Evolutionary conservation across 768 basidiomycete genomes (phyloP).

Genomic region (Suillus lakei): DNA sequence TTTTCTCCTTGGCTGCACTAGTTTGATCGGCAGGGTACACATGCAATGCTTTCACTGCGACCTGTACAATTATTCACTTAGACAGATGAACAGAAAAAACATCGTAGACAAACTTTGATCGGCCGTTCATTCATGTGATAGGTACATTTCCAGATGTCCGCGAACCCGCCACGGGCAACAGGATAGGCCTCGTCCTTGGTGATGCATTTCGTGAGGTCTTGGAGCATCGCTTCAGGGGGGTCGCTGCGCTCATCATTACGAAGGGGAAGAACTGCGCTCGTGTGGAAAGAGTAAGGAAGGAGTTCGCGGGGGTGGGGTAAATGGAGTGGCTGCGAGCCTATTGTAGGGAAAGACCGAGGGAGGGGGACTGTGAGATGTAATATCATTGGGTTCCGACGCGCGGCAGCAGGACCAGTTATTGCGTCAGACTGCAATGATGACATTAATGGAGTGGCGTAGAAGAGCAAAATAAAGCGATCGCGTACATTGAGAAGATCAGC

Average conservation of each 20-base stretch:
- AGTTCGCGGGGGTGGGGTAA: background rate
- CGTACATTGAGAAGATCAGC: too few relatives aligned
- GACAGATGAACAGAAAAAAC: background rate
- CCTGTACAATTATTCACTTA: background rate
- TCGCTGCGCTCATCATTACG: background rate
- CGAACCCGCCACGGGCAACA: conserved; percentile 3
- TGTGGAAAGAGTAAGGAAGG: background rate
- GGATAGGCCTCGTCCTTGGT: background rate
- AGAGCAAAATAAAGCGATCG: too few relatives aligned
- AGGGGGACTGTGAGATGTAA: too few relatives aligned
- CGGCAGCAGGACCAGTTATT: too few relatives aligned
- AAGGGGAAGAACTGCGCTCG: background rate
- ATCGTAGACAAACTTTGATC: conserved; percentile 1
- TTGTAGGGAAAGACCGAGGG: too few relatives aligned
- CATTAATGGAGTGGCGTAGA: too few relatives aligned
- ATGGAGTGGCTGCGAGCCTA: too few relatives aligned
- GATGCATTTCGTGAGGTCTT: conserved; percentile 5
- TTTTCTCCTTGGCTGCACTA: background rate
- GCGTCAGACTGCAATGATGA: too few relatives aligned
- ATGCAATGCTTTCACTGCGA: background rate
- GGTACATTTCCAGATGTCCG: conserved; percentile 7
- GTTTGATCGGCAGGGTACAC: background rate
- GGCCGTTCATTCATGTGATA: background rate
- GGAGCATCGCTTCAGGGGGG: too few relatives aligned
- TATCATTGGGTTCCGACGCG: too few relatives aligned